phyloP scores from a whole-genome alignment of 306 rosid genomes.

The Trifolium dubium region DNA sequence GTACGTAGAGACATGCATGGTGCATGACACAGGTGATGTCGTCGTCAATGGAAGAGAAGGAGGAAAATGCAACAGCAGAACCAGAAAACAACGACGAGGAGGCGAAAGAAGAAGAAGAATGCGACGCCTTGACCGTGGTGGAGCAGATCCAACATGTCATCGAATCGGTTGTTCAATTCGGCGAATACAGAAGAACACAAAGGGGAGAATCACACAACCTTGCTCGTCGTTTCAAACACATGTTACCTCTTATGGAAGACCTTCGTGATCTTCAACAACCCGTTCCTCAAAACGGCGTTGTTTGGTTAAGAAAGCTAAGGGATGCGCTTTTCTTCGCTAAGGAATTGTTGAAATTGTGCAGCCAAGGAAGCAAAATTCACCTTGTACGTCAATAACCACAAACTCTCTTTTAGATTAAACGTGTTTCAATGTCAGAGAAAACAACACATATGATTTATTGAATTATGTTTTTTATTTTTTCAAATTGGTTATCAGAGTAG shows the following conservation, averaged over 20 bases:
- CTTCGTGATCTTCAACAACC: conserved; percentile 56
- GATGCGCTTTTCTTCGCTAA: conserved; percentile 61
- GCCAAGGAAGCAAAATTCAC: conserved; percentile 74
- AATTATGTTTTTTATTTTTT: no score
- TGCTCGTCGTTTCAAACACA: conserved; percentile 70
- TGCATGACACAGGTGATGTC: neutral
- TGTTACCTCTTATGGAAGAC: conserved; percentile 77
- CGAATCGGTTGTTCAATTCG: conserved; percentile 62
- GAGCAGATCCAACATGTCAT: conserved; percentile 59
- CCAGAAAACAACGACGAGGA: conserved; percentile 23
- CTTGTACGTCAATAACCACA: conserved; percentile 46
- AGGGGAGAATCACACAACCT: conserved; percentile 67
- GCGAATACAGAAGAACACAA: conserved; percentile 59
- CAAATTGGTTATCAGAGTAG: no score
- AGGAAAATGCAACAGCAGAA: conserved; percentile 23
- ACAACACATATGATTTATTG: no score
- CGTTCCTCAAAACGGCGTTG: conserved; percentile 46
- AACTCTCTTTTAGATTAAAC: neutral
- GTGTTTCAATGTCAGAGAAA: no score
- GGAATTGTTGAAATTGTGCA: conserved; percentile 65
- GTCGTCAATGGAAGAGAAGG: conserved; percentile 50
- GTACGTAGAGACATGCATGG: conserved; percentile 34
- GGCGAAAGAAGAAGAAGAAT: conserved; percentile 11
- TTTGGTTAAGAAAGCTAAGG: conserved; percentile 57
- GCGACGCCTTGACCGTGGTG: neutral